Evolutionary conservation across 1,284 basidiomycete species (phyloP).

Genomic region (Schizophyllum amplum): DNA sequence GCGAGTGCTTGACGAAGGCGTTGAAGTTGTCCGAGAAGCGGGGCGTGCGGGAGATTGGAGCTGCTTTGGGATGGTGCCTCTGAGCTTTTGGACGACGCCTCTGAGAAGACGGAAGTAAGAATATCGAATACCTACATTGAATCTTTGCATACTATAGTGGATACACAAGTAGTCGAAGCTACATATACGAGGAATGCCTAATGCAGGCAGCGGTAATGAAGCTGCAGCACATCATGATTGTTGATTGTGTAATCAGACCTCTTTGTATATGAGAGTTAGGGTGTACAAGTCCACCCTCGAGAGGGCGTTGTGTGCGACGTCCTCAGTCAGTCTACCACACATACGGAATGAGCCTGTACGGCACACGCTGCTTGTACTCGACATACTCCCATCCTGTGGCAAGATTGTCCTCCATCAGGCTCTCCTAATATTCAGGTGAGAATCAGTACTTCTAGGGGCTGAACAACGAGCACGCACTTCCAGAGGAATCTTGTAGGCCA

Average conservation of each 20-base stretch:
- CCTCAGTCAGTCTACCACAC: not conserved
- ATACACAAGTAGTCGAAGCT: too few relatives aligned
- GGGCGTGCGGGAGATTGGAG: conserved; percentile 53
- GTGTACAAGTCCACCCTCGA: too few relatives aligned
- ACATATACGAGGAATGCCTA: too few relatives aligned
- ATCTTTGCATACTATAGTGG: too few relatives aligned
- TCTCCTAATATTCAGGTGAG: not conserved
- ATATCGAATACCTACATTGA: too few relatives aligned
- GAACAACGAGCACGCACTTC: not conserved
- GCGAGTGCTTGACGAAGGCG: conserved; percentile 71
- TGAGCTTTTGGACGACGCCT: conserved; percentile 26
- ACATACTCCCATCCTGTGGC: not conserved
- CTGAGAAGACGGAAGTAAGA: too few relatives aligned
- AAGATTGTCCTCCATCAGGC: not conserved
- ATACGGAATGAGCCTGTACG: not conserved
- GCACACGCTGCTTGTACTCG: not conserved
- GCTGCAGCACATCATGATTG: too few relatives aligned
- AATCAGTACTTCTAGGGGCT: too few relatives aligned
- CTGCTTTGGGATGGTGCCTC: conserved; percentile 66
- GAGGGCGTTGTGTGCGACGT: not conserved
- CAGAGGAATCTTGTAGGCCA: not conserved
- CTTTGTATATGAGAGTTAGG: too few relatives aligned
- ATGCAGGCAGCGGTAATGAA: too few relatives aligned
- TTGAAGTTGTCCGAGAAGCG: conserved; percentile 64
- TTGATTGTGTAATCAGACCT: too few relatives aligned